Evolutionary conservation across 1,284 basidiomycete genomes (phyloP), one percentile per base, ranked within the genome.

Genomic region (Malassezia psittaci): DNA sequence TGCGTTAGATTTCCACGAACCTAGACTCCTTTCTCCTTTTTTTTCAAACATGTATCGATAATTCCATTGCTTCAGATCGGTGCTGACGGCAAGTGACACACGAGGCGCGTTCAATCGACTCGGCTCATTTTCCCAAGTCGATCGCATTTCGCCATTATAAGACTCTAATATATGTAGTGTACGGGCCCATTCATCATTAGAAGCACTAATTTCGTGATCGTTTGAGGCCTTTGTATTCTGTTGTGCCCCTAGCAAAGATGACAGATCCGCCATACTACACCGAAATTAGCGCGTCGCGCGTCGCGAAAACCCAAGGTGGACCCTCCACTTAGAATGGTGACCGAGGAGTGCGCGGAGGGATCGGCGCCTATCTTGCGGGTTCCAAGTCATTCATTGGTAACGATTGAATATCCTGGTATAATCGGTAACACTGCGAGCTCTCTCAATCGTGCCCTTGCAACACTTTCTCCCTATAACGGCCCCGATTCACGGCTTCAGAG

Each of bases 1-100:
- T 58, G 47, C 16, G 29, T 37, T 16, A 38, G 24, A 18, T 3
- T 15, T 5, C 1, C 5, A 18, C 40, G 29, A 36, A 1, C 61
- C 61, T 15, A 63, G 60, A 9, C 61, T 62, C 8, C 67, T 60
- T 44, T 72, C 67, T 21, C 62, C 69, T 38, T 70, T 70, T 24
- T 67, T 67, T 35, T 73, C 69, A 50, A 72, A 74, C 69, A 72
- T 72, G 57, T 74, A 74, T 3, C 71, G 62, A 49, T 72, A 72
- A 36, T 65, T 64, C 69, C 68, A 74, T 15, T 62, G 62, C 34
- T 63, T 66, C 3, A 67, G 61, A 39, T 72, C 63, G 13, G 63
- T 70, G 35, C 67, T 66, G 53, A 68, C 68, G 11, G 68, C 68
- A 35, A 74, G 59, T 29, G 64, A 52, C 21, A 71, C 67, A 38